phyloP scores from a whole-genome alignment of 352 stramenopile species.

The Globisporangium cystogenes region DNA sequence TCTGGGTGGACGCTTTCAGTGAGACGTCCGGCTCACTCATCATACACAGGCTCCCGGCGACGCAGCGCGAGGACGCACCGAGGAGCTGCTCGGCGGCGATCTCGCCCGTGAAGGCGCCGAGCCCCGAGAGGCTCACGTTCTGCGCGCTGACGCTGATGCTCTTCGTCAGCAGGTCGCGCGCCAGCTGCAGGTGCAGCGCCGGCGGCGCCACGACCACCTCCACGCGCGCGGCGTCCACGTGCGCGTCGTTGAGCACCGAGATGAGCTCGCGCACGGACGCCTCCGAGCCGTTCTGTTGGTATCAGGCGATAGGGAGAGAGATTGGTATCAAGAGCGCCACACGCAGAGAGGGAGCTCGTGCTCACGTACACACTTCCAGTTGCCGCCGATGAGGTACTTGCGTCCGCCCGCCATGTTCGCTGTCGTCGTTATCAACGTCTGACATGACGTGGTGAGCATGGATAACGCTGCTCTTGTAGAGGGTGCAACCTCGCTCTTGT shows the following conservation, averaged over 20 bases:
- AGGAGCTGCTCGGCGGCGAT: conserved; percentile 90
- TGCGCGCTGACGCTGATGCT: conserved; percentile 71
- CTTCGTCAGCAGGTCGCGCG: conserved; percentile 43
- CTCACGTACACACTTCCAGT: conserved; percentile 91
- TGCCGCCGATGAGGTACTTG: conserved; percentile 90
- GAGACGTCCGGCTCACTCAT: too few species aligned
- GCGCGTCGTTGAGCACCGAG: conserved; percentile 76
- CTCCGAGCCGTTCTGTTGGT: conserved; percentile 49
- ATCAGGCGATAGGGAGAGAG: not conserved
- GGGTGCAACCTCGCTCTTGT: not conserved
- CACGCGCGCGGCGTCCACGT: conserved; percentile 47
- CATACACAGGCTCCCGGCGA: too few species aligned
- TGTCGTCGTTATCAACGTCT: not conserved
- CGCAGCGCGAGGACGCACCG: conserved; percentile 8
- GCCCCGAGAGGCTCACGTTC: conserved; percentile 79
- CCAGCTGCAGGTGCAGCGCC: conserved; percentile 55
- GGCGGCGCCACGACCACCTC: conserved; percentile 83
- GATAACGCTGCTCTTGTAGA: not conserved
- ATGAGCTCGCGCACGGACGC: conserved; percentile 85
- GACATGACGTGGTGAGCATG: not conserved
- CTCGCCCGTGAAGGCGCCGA: conserved; percentile 92
- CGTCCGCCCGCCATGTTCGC: conserved; percentile 20
- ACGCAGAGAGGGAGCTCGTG: not conserved
- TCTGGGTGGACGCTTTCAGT: too few species aligned
- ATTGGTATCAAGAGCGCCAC: not conserved